Evolutionary conservation across 1,139 yeast species (phyloP).

Genomic region (Pichia norvegensis): DNA sequence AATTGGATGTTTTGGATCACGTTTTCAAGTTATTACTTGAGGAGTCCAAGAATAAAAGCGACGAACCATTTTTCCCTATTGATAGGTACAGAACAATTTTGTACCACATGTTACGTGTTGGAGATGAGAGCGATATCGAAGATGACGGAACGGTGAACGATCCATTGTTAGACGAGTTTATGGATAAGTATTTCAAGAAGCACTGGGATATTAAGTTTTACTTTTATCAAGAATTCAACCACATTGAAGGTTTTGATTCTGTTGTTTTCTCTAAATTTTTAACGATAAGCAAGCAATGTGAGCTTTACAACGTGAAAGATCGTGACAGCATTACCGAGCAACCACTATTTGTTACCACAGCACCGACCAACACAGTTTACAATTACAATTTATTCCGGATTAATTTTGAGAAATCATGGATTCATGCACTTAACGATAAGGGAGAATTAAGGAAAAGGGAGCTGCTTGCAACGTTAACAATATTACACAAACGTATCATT

Average conservation of each 20-base stretch:
- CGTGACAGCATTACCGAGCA: slow-evolving; percentile 31
- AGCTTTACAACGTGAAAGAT: slow-evolving; percentile 27
- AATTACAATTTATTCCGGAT: slow-evolving; percentile 53
- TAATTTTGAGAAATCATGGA: slow-evolving; percentile 64
- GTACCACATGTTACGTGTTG: slow-evolving; percentile 34
- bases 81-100: slow-evolving; percentile 45
- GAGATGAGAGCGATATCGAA: slow-evolving; percentile 30
- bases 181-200: slow-evolving; percentile 43
- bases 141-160: slow-evolving; percentile 45
- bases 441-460: slow-evolving; percentile 36
- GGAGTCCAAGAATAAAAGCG: slow-evolving; percentile 46
- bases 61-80: slow-evolving; percentile 57
- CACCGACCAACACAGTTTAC: slow-evolving; percentile 40
- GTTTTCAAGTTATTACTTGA: slow-evolving; percentile 52
- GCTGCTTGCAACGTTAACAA: slow-evolving; percentile 59
- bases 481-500: slow-evolving; percentile 76
- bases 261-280: slow-evolving; percentile 35
- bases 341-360: slow-evolving; percentile 32
- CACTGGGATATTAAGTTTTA: slow-evolving; percentile 64
- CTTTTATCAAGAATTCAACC: slow-evolving; percentile 39
- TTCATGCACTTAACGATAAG: slow-evolving; percentile 42
- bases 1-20: slow-evolving; percentile 58
- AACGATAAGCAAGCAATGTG: slow-evolving; percentile 33
- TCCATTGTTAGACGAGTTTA: slow-evolving; percentile 53
- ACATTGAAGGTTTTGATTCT: slow-evolving; percentile 19